These are phyloP conservation scores for Aspergillus brasiliensis DNA, from an alignment of 2,329 filamentous ascomycete genomes.

Conservation along the genomic window DNA sequence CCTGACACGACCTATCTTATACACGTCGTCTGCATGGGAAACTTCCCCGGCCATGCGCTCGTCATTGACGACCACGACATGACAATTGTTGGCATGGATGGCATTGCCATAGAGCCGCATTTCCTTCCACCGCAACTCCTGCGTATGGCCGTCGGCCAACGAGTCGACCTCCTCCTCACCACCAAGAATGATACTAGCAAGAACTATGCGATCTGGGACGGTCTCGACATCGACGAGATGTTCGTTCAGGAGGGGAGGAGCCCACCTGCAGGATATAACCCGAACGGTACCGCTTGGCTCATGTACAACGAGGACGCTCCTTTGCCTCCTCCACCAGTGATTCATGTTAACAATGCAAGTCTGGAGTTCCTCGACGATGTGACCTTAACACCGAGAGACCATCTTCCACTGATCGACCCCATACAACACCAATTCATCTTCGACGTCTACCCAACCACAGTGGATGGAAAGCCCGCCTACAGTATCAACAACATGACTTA, in stretches of 20 bases:
- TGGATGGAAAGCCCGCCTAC: constrained; percentile 63
- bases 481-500: constrained; percentile 81
- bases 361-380: constrained; percentile 68
- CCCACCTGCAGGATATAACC: constrained; percentile 67
- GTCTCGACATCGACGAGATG: constrained; percentile 66
- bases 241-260: constrained; percentile 32
- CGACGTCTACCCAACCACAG: constrained; percentile 63
- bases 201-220: constrained; percentile 69
- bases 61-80: constrained; percentile 48
- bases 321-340: constrained; percentile 51
- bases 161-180: constrained; percentile 57
- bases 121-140: constrained; percentile 60
- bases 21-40: constrained; percentile 71
- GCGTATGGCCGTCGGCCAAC: constrained; percentile 69
- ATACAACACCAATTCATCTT: constrained; percentile 35
- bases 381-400: constrained; percentile 27
- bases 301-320: constrained; percentile 55
- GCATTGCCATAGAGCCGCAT: constrained; percentile 35
- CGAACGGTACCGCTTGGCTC: constrained; percentile 52
- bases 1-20: constrained; percentile 73
- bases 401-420: constrained; percentile 28
- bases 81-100: constrained; percentile 42
- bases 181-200: constrained; percentile 61
- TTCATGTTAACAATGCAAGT: constrained; percentile 59
- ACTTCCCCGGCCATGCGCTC: constrained; percentile 60